A percentile compares a stretch with the other conserved stretches of the same genome.
Evolutionary conservation across 768 basidiomycete genomes (phyloP).

Genomic region (Amanita subjunquillea): DNA sequence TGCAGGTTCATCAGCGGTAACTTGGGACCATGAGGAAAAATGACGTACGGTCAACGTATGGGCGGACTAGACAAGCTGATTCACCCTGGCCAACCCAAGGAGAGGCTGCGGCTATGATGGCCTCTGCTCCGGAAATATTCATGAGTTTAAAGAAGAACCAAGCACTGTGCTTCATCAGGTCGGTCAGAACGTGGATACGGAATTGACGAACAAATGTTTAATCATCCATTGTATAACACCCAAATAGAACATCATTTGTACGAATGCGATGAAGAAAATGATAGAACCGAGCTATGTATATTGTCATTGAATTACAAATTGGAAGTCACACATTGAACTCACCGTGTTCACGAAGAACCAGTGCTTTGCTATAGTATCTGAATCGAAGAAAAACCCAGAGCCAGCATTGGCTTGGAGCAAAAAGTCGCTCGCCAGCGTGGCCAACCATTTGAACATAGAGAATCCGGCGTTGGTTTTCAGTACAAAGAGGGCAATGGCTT

Average conservation of each 20-base stretch:
- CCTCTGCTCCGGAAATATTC: constrained; percentile 91
- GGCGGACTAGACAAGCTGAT: constrained; percentile 75
- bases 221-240: constrained; percentile 95
- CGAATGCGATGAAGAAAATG: constrained; percentile 91
- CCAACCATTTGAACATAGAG: constrained; percentile 76
- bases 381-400: constrained; percentile 76
- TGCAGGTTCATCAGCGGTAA: background rate
- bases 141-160: constrained; percentile 92
- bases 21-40: constrained; percentile 4
- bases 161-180: constrained; percentile 34
- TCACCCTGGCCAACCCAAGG: constrained; percentile 93
- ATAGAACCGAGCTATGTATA: constrained; percentile 51
- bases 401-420: constrained; percentile 58
- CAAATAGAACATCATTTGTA: constrained; percentile 86
- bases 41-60: constrained; percentile 57
- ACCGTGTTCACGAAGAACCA: constrained; percentile 85
- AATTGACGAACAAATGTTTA: constrained; percentile 57
- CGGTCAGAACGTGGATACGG: background rate
- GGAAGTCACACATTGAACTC: constrained; percentile 13
- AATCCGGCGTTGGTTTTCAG: constrained; percentile 79
- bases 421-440: constrained; percentile 73
- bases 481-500: constrained; percentile 81
- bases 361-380: constrained; percentile 48
- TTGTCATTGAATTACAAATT: constrained; percentile 3
- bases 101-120: constrained; percentile 84